Conservation (phyloP, 2,329 filamentous ascomycete genomes). For the Fusarium coicis region DNA sequence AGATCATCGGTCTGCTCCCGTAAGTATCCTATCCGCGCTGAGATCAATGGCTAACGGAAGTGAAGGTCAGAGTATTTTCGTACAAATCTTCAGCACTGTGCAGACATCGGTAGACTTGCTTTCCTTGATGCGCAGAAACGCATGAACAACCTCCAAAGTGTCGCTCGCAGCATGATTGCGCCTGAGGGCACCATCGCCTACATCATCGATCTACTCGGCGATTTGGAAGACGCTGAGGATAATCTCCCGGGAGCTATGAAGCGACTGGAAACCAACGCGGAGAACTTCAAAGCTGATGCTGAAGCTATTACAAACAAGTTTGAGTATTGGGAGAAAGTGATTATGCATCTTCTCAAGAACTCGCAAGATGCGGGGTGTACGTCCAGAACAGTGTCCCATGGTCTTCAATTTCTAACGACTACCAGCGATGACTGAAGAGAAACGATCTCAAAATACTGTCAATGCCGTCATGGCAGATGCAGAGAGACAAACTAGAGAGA, state of each 20-base stretch:
- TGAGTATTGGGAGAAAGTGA: not conserved
- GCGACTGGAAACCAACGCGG: not conserved
- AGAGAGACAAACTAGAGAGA: not conserved
- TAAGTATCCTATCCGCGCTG: not conserved
- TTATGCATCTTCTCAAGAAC: not conserved
- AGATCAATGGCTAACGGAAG: not conserved
- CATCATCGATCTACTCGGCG: not conserved
- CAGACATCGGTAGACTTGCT: not conserved
- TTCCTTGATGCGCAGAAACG: not conserved
- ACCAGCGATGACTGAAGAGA: not conserved
- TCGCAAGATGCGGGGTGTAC: not conserved
- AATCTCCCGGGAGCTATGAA: not conserved
- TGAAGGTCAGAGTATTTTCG: not conserved
- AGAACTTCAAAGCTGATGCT: not conserved
- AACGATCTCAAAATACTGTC: not conserved
- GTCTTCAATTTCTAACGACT: not conserved
- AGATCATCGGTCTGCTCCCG: not conserved
- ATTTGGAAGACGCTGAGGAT: not conserved
- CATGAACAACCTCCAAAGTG: not conserved
- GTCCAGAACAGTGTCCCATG: rapidly evolving
- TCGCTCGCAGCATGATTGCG: not conserved
- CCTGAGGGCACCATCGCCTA: not conserved
- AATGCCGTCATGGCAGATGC: not conserved
- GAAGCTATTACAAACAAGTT: not conserved
- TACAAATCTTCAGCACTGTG: not conserved